Conservation (phyloP, 768 basidiomycete species). For the Trametes cingulata region DNA sequence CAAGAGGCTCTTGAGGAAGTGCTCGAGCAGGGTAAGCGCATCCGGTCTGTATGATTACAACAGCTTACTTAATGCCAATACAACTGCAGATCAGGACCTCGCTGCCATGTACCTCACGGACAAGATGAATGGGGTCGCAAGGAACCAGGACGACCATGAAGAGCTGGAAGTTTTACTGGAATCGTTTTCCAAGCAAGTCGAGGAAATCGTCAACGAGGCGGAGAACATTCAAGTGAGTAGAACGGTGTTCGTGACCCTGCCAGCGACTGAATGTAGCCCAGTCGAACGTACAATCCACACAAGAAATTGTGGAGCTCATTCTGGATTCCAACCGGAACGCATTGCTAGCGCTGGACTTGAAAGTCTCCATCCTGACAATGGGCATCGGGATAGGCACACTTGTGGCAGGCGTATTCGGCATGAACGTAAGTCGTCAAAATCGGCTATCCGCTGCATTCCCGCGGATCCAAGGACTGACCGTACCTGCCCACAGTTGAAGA, state of each 20-base stretch:
- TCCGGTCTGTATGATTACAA: neutral
- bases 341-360: constrained; percentile 86
- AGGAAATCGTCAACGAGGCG: constrained; percentile 93
- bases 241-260: neutral
- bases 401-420: constrained; percentile 89
- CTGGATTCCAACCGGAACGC: constrained; percentile 95
- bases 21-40: constrained; percentile 71
- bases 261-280: constrained; percentile 31
- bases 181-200: constrained; percentile 93
- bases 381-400: constrained; percentile 90
- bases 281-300: constrained; percentile 95
- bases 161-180: constrained; percentile 94
- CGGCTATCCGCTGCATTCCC: neutral
- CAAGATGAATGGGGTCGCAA: constrained; percentile 62
- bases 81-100: constrained; percentile 79
- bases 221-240: constrained; percentile 74
- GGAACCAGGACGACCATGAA: constrained; percentile 80
- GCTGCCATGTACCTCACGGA: constrained; percentile 95
- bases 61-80: neutral
- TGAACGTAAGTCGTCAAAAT: constrained; percentile 72
- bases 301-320: constrained; percentile 97
- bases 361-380: constrained; percentile 93
- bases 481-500: constrained; percentile 34
- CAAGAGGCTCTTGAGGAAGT: constrained; percentile 91
- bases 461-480: constrained; percentile 16